phyloP scores from a whole-genome alignment of 345 rosid species.

The Melaleuca alternifolia region DNA sequence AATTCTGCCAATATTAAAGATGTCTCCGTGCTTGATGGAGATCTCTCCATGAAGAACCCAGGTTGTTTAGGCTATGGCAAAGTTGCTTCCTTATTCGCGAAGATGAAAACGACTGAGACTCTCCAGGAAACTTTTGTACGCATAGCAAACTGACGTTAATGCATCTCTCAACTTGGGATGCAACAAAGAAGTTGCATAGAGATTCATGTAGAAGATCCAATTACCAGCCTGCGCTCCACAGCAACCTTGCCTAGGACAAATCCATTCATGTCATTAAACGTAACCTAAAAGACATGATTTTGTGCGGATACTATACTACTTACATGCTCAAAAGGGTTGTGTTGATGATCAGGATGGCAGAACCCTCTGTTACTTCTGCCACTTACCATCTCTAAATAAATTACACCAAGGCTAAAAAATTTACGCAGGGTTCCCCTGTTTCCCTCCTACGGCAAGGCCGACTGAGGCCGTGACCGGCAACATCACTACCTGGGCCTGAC shows the following conservation, averaged over 20 bases:
- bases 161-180: background rate
- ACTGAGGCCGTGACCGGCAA: no score
- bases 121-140: conserved; percentile 6
- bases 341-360: no score
- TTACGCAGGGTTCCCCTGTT: no score
- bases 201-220: conserved; percentile 4
- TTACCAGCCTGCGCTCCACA: conserved; percentile 4
- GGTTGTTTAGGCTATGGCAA: conserved; percentile 15
- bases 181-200: background rate
- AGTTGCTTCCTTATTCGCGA: conserved; percentile 2
- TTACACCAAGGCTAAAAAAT: conserved; percentile 38
- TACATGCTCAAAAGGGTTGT: no score
- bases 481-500: no score
- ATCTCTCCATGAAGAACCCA: conserved; percentile 3
- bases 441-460: no score
- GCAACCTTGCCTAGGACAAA: conserved; percentile 11
- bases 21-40: background rate
- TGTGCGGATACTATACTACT: no score
- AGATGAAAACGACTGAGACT: conserved; percentile 9
- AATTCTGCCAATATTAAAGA: background rate
- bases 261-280: accelerated
- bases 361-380: conserved; percentile 35
- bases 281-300: background rate
- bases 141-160: conserved; percentile 12
- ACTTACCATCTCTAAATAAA: conserved; percentile 31